Conservation (phyloP, 768 basidiomycete species). For the Calvatia gigantea region DNA sequence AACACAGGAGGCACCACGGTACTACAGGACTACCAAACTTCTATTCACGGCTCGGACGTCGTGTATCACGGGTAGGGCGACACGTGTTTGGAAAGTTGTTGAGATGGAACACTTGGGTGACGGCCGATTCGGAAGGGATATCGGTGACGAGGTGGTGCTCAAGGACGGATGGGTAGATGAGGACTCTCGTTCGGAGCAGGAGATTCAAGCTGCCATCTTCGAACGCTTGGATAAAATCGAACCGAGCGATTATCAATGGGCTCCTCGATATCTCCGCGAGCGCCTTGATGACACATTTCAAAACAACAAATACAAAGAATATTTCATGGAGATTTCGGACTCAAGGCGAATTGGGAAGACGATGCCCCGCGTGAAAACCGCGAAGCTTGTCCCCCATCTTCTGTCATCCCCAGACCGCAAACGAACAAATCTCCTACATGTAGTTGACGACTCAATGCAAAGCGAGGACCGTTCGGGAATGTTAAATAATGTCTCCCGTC, state of each 20-base stretch:
- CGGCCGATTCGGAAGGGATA: neutral
- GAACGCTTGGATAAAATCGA: conserved; percentile 2
- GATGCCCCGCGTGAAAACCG: neutral
- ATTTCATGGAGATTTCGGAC: conserved; percentile 2
- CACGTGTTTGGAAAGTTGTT: conserved; percentile 14
- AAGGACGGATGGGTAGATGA: conserved; percentile 20
- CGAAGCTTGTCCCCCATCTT: too few species aligned
- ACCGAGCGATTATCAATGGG: neutral
- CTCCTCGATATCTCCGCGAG: neutral
- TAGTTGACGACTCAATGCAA: too few species aligned
- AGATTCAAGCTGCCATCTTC: conserved; percentile 17
- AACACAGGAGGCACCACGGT: neutral
- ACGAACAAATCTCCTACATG: too few species aligned
- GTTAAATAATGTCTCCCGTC: too few species aligned
- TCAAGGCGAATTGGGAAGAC: neutral
- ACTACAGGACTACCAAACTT: neutral
- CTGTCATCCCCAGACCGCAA: too few species aligned
- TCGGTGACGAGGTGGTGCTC: conserved; percentile 7
- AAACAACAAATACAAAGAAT: neutral
- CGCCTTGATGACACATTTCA: neutral
- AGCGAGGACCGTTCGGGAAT: too few species aligned
- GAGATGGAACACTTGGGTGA: conserved; percentile 4
- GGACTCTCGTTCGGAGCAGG: conserved; percentile 6
- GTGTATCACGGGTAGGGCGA: conserved; percentile 10
- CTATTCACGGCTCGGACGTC: neutral